Conservation (phyloP, 805 yeast species). For the Saccharomycopsis schoenii region DNA sequence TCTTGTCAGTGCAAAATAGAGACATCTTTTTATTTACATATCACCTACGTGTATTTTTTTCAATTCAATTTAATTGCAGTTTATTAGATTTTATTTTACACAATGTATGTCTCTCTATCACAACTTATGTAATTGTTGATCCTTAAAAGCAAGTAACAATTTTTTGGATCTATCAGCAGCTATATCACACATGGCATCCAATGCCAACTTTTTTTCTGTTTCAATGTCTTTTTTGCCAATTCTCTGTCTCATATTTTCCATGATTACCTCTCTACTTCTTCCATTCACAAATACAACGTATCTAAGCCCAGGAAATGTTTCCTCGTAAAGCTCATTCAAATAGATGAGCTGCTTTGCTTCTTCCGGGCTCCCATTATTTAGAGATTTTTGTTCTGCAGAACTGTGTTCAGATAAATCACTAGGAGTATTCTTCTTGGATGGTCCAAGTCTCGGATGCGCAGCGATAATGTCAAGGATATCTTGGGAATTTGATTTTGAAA, state of each 20-base stretch:
- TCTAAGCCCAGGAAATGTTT: slow-evolving; percentile 55
- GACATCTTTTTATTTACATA: too few species aligned
- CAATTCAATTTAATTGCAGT: too few species aligned
- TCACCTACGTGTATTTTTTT: background rate
- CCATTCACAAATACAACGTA: slow-evolving; percentile 90
- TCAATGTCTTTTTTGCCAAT: slow-evolving; percentile 45
- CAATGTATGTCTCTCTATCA: too few species aligned
- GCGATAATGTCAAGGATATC: slow-evolving; percentile 51
- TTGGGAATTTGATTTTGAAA: slow-evolving; percentile 19
- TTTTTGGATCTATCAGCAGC: slow-evolving; percentile 70
- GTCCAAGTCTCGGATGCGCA: slow-evolving; percentile 85
- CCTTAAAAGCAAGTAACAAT: slow-evolving; percentile 21
- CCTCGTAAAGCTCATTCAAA: slow-evolving; percentile 56
- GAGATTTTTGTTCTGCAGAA: slow-evolving; percentile 56
- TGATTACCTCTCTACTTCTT: slow-evolving; percentile 52
- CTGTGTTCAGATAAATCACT: slow-evolving; percentile 53
- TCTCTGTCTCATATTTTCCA: slow-evolving; percentile 50
- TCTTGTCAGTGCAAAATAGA: background rate
- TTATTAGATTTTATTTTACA: background rate
- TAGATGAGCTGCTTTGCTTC: slow-evolving; percentile 40
- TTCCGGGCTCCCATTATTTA: slow-evolving; percentile 36
- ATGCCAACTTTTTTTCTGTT: slow-evolving; percentile 55
- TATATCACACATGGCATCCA: slow-evolving; percentile 86
- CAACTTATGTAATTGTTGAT: background rate
- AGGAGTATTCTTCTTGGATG: background rate